Evolutionary conservation across 257 asterid species (phyloP).

Genomic region (Solanum piurae): DNA sequence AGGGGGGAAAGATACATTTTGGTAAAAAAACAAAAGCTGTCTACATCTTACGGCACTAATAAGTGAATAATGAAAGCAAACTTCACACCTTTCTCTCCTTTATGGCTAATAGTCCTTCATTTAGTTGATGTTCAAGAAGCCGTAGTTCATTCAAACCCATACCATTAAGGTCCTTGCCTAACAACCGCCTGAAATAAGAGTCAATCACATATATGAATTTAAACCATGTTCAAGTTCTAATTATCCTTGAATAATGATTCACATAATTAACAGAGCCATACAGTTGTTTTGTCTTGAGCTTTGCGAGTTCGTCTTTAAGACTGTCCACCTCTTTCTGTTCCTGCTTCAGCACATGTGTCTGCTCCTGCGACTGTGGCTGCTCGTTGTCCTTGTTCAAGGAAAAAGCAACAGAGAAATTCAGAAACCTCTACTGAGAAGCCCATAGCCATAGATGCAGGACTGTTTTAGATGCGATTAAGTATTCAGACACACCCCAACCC

Average conservation of each 20-base stretch:
- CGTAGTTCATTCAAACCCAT: constrained; percentile 41
- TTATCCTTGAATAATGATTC: neutral
- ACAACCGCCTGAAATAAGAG: constrained; percentile 34
- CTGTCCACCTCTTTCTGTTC: constrained; percentile 34
- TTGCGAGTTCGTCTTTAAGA: constrained; percentile 47
- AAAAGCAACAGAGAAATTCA: neutral
- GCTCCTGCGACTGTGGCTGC: neutral
- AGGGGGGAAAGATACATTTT: neutral
- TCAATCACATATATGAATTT: neutral
- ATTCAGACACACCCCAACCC: neutral
- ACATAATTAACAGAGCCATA: constrained; percentile 17
- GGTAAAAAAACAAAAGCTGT: neutral
- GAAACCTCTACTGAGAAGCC: neutral
- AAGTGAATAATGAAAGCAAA: neutral
- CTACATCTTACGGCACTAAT: neutral
- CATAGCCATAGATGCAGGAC: neutral
- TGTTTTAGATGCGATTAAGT: neutral
- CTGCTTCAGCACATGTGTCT: constrained; percentile 13
- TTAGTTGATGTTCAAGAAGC: constrained; percentile 47
- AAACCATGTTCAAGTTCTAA: neutral
- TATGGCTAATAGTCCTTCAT: constrained; percentile 39
- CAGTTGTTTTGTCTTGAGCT: constrained; percentile 45
- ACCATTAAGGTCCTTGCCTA: constrained; percentile 54
- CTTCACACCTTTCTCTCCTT: constrained; percentile 59
- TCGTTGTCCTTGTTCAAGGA: neutral